phyloP scores from a whole-genome alignment of 768 basidiomycete genomes.

The Phanerodontia chrysosporium region DNA sequence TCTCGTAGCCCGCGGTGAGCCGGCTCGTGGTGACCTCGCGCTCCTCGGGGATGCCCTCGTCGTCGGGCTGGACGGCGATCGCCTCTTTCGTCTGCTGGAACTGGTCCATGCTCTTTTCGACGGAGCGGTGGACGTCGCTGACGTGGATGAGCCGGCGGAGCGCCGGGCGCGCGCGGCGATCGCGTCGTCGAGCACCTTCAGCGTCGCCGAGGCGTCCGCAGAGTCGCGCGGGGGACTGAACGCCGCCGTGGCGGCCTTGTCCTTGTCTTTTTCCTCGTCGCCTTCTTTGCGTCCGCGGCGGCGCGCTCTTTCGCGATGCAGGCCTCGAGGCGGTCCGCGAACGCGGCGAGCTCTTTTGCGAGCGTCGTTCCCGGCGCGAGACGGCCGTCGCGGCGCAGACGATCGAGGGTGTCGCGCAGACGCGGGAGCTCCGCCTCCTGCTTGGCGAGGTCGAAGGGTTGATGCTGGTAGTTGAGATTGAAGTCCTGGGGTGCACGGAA shows the following conservation, averaged over 20 bases:
- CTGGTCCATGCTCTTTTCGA: constrained; percentile 12
- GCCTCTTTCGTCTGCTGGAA: neutral
- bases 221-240: neutral
- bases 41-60: neutral
- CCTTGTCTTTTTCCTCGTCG: neutral
- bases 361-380: constrained; percentile 20
- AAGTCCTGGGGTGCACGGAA: neutral
- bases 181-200: constrained; percentile 12
- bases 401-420: constrained; percentile 11
- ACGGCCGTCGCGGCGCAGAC: constrained; percentile 13
- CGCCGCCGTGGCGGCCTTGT: neutral
- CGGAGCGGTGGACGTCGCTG: constrained; percentile 20
- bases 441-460: constrained; percentile 3
- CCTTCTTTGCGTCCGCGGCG: neutral
- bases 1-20: neutral
- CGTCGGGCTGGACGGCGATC: neutral
- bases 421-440: constrained; percentile 12
- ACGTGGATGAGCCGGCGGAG: constrained; percentile 18
- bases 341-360: constrained; percentile 14
- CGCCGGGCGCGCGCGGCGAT: constrained; percentile 4
- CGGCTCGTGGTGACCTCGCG: neutral
- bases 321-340: constrained; percentile 15
- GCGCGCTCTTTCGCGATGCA: constrained; percentile 6
- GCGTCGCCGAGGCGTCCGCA: constrained; percentile 2
- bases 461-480: neutral